phyloP scores from a whole-genome alignment of 208 protist genomes.

The Acanthamoeba castellanii region DNA sequence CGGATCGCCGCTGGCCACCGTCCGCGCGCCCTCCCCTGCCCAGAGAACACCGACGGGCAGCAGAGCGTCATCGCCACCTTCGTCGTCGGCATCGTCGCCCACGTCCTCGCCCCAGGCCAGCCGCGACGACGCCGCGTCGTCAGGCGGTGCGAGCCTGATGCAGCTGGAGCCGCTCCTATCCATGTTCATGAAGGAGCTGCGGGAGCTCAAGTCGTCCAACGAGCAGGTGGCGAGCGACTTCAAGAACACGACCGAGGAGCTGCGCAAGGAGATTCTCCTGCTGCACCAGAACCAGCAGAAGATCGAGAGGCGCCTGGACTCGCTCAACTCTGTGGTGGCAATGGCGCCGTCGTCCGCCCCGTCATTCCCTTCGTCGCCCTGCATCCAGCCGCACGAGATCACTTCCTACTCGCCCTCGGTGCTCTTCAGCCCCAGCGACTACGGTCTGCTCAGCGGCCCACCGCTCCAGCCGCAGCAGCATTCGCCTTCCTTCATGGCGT shows the following conservation, averaged over 20 bases:
- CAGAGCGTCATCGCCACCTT: not conserved
- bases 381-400: slow-evolving; percentile 33
- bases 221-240: slow-evolving; percentile 40
- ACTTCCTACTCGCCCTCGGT: slow-evolving; percentile 39
- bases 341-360: not conserved
- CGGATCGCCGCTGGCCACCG: not conserved
- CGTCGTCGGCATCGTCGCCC: not conserved
- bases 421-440: not conserved
- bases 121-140: not conserved
- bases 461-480: not conserved
- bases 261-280: slow-evolving; percentile 51
- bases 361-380: not conserved
- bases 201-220: slow-evolving; percentile 52
- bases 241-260: slow-evolving; percentile 43
- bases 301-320: slow-evolving; percentile 55
- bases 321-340: not conserved
- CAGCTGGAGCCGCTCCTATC: slow-evolving; percentile 45
- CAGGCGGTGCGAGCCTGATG: slow-evolving; percentile 16
- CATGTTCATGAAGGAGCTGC: slow-evolving; percentile 67
- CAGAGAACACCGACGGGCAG: not conserved
- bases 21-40: not conserved
- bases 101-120: not conserved
- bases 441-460: not conserved
- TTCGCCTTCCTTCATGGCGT: not conserved
- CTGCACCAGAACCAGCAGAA: slow-evolving; percentile 54